Evolutionary conservation across 306 rosid genomes (phyloP).

Genomic region (Ormosia emarginata): DNA sequence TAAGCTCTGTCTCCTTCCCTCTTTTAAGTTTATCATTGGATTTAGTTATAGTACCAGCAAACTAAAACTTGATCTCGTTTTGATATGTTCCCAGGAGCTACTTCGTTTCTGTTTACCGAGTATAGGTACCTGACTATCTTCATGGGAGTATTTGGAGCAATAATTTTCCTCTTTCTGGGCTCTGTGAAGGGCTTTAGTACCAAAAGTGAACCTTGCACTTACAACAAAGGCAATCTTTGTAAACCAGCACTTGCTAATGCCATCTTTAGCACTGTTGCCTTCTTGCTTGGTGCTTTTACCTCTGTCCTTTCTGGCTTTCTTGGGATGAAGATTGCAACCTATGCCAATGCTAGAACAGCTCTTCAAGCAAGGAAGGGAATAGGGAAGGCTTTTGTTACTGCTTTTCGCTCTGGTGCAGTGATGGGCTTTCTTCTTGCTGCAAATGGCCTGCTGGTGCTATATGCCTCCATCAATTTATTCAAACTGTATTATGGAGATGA

Average conservation of each 20-base stretch:
- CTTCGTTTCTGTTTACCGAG: slow-evolving; percentile 62
- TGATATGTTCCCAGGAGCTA: slow-evolving; percentile 51
- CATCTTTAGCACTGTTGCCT: slow-evolving; percentile 52
- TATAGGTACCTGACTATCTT: slow-evolving; percentile 57
- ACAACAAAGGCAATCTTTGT: slow-evolving; percentile 54
- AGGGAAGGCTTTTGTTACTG: slow-evolving; percentile 55
- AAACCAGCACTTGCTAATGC: slow-evolving; percentile 77
- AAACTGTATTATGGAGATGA: slow-evolving; percentile 72
- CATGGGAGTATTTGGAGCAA: slow-evolving; percentile 46
- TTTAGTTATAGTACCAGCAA: not conserved
- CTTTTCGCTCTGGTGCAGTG: slow-evolving; percentile 64
- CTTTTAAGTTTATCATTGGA: not conserved
- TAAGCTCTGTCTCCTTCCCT: slow-evolving; percentile 18
- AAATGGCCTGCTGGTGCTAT: slow-evolving; percentile 62
- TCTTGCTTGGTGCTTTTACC: slow-evolving; percentile 63
- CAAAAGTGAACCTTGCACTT: slow-evolving; percentile 64
- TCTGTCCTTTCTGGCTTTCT: slow-evolving; percentile 63
- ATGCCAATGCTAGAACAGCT: slow-evolving; percentile 73
- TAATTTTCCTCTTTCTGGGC: slow-evolving; percentile 65
- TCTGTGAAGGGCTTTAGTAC: slow-evolving; percentile 72
- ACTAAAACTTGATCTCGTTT: not conserved
- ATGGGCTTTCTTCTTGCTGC: slow-evolving; percentile 79
- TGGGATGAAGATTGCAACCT: slow-evolving; percentile 73
- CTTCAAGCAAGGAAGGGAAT: slow-evolving; percentile 60
- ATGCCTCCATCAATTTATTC: slow-evolving; percentile 48